A percentile compares a stretch with the other conserved stretches of the same genome.
Conservation (phyloP, 768 basidiomycete genomes). For the Austroboletus festivus region DNA sequence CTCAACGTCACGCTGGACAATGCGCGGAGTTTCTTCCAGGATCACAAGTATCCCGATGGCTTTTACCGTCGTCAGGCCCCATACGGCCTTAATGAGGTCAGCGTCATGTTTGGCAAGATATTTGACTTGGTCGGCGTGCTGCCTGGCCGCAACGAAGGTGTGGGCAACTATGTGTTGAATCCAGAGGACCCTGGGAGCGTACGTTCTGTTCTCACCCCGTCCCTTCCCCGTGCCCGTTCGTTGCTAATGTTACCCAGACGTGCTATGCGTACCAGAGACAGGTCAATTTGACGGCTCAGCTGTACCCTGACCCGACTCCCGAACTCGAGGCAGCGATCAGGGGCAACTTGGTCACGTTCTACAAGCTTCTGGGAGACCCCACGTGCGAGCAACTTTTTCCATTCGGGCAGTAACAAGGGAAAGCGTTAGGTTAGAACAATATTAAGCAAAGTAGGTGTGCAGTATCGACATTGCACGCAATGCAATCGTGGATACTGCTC, state of each 20-base stretch:
- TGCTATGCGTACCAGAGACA: constrained; percentile 22
- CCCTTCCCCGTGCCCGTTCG: neutral
- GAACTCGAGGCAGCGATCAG: constrained; percentile 23
- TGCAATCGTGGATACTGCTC: too few species aligned
- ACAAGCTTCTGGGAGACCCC: constrained; percentile 7
- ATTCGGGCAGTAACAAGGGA: constrained; percentile 6
- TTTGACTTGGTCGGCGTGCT: neutral
- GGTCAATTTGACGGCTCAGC: constrained; percentile 14
- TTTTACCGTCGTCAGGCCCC: constrained; percentile 18
- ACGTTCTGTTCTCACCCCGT: neutral
- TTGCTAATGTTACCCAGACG: constrained; percentile 8
- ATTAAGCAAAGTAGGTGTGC: too few species aligned
- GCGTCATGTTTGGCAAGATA: neutral
- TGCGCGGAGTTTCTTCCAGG: constrained; percentile 20
- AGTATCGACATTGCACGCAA: too few species aligned
- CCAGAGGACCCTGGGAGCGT: constrained; percentile 11
- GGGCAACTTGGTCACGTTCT: constrained; percentile 17
- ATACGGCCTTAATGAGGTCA: constrained; percentile 6
- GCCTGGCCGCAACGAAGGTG: constrained; percentile 19
- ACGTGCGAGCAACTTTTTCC: constrained; percentile 17
- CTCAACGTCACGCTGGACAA: constrained; percentile 10
- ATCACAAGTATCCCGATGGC: constrained; percentile 17
- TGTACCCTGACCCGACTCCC: constrained; percentile 22
- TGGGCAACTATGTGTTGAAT: constrained; percentile 14
- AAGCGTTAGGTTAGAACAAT: too few species aligned